Conservation (phyloP, 1,284 basidiomycete species). For the Irpex sp. region DNA sequence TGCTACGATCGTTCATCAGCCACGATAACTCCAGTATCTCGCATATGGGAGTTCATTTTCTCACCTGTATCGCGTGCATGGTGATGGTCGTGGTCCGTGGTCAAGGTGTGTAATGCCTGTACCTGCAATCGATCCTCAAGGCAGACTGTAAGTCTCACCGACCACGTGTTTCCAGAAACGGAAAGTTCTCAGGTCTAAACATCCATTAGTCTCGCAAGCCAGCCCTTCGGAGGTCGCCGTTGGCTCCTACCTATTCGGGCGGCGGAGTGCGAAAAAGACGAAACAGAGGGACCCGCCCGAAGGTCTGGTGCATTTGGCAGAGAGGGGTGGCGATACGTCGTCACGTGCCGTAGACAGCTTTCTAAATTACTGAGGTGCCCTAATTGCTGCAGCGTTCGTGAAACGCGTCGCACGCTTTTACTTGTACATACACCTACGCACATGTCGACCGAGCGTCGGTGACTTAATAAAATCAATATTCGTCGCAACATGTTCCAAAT, state of each 20-base stretch:
- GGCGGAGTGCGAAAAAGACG: slow-evolving; percentile 10
- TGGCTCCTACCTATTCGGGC: too few species aligned
- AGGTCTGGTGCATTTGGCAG: too few species aligned
- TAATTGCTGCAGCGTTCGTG: too few species aligned
- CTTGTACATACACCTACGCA: too few species aligned
- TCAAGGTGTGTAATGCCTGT: not conserved
- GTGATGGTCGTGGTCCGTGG: slow-evolving; percentile 12
- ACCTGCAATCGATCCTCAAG: slow-evolving; percentile 12
- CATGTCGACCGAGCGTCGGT: too few species aligned
- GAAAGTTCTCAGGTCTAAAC: slow-evolving; percentile 4
- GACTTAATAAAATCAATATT: too few species aligned
- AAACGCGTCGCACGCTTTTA: too few species aligned
- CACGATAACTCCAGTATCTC: not conserved
- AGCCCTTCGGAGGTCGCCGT: slow-evolving; percentile 9
- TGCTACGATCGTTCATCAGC: slow-evolving; percentile 38
- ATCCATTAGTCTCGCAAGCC: too few species aligned
- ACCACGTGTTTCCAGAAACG: slow-evolving; percentile 14
- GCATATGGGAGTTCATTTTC: not conserved
- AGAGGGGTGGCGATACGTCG: too few species aligned
- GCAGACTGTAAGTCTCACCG: not conserved
- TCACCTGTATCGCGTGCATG: slow-evolving; percentile 74
- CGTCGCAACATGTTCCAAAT: too few species aligned
- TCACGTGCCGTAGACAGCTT: too few species aligned
- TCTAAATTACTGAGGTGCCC: too few species aligned
- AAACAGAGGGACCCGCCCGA: slow-evolving; percentile 24